Conservation (phyloP, 2,329 filamentous ascomycete genomes). For the Zarea fungicola region DNA sequence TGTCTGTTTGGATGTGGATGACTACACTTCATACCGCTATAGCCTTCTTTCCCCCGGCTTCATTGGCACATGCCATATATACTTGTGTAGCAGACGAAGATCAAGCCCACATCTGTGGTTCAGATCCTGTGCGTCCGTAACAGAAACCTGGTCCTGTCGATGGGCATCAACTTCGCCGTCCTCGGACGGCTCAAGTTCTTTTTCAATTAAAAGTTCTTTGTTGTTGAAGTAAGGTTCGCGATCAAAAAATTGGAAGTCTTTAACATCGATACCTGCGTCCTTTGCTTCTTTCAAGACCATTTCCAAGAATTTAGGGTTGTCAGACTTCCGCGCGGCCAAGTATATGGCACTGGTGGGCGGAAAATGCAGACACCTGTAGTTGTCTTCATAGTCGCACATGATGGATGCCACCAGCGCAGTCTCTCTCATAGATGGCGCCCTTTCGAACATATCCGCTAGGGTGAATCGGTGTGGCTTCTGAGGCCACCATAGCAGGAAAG, state of each 20-base stretch:
- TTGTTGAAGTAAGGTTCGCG: not conserved
- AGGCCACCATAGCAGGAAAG: slow-evolving; percentile 5
- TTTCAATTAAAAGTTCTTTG: not conserved
- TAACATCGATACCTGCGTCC: not conserved
- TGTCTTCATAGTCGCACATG: slow-evolving; percentile 4
- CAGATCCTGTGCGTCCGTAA: not conserved
- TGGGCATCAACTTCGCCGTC: not conserved
- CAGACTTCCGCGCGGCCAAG: slow-evolving; percentile 3
- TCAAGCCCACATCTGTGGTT: not conserved
- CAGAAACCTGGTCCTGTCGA: slow-evolving; percentile 1
- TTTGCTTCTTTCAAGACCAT: not conserved
- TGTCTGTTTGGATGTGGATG: not conserved
- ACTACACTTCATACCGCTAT: not conserved
- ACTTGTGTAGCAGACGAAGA: slow-evolving; percentile 1
- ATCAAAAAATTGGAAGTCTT: not conserved
- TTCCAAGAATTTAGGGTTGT: slow-evolving; percentile 1
- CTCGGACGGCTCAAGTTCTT: slow-evolving; percentile 2
- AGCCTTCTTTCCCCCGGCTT: not conserved
- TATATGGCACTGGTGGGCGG: slow-evolving; percentile 3
- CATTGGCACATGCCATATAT: slow-evolving; percentile 5
- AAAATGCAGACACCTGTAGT: not conserved
- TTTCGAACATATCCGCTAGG: not conserved
- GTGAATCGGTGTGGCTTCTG: not conserved
- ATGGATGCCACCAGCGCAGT: slow-evolving; percentile 5
- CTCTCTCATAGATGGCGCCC: not conserved